Evolutionary conservation across 768 basidiomycete genomes (phyloP), one percentile per base, ranked within the genome.

Genomic region (Candolleomyces aberdarensis): DNA sequence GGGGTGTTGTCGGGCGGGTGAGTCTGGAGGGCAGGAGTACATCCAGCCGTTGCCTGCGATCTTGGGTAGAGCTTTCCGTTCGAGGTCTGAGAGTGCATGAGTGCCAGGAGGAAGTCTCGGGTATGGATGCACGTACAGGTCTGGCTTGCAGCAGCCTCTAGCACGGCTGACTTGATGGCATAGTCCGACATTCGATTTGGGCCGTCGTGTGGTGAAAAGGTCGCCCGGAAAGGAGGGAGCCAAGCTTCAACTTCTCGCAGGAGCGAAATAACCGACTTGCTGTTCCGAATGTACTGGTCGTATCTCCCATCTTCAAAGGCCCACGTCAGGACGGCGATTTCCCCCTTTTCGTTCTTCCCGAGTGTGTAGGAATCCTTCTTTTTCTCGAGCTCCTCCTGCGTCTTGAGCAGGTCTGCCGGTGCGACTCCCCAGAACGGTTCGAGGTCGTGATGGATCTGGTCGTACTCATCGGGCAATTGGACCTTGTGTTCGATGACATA

Each of bases 401-500:
- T 72, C 11, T 70, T 59, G n/a, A 68, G 65, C 11, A 82, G 72
- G 50, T 80, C 79, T 6, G 62, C 58, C 0, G 80, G 80, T 40
- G 77, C 72, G 41, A 96, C 73, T 0, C 83, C 79, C 89, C 90
- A 94, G 74, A 92, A 97, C 0, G 93, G 92, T 54, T 87, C 86
- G 4, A 98, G 76, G 69, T 96, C 94, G 50, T 83, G 76, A 52
- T 80, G 69, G 32, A 96, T 84, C 29, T 79, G 78, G 66, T 92
- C 92, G 66, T 93, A 96, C 72, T 96, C 95, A 70, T 98, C 95
- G 5, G 89, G 82, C 58, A 96, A 85, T 66, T 87, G 85, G 26
- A 92, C 85, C 17, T 84, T 75, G 71, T 94, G 83, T 53, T 86
- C 79, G 68, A 78, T 76, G n/a, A 85, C 91, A 70, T 80, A 82